Conservation (phyloP, 2,329 filamentous ascomycete species). For the Neoascochyta sp. region DNA sequence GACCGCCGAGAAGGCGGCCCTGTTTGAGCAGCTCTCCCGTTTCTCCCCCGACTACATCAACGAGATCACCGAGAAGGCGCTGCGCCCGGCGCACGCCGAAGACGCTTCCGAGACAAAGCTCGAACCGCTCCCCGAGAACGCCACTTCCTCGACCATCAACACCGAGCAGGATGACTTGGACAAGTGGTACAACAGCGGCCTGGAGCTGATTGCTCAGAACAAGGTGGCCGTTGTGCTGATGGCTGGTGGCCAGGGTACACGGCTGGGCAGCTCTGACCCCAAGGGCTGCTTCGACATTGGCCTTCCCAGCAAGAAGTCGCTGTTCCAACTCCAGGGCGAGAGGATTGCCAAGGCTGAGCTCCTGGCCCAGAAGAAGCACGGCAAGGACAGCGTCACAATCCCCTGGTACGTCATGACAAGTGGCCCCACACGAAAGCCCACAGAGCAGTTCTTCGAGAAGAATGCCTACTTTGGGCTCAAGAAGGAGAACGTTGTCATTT, state of each 20-base stretch:
- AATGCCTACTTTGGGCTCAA: conserved; percentile 87
- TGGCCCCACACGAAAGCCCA: conserved; percentile 84
- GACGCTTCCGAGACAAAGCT: conserved; percentile 54
- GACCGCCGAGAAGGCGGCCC: conserved; percentile 66
- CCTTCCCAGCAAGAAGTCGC: conserved; percentile 83
- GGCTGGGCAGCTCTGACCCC: conserved; percentile 87
- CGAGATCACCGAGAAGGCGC: conserved; percentile 74
- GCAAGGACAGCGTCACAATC: conserved; percentile 58
- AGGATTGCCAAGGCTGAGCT: conserved; percentile 82
- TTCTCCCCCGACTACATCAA: conserved; percentile 89
- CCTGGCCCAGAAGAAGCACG: conserved; percentile 69
- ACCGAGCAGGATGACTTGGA: conserved; percentile 73
- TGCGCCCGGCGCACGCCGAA: conserved; percentile 67
- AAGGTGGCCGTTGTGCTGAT: conserved; percentile 85
- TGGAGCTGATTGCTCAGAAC: conserved; percentile 64
- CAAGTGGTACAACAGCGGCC: conserved; percentile 73
- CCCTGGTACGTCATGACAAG: conserved; percentile 99
- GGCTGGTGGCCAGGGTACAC: conserved; percentile 94
- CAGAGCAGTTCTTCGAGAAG: conserved; percentile 88
- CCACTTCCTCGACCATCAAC: conserved; percentile 87
- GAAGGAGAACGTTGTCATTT: conserved; percentile 82
- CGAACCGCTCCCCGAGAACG: conserved; percentile 82
- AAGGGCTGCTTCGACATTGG: conserved; percentile 98
- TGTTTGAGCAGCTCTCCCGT: conserved; percentile 76
- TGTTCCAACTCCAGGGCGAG: conserved; percentile 98